phyloP scores from a whole-genome alignment of 2,329 filamentous ascomycete genomes.

The Ophiostoma pallidulum region DNA sequence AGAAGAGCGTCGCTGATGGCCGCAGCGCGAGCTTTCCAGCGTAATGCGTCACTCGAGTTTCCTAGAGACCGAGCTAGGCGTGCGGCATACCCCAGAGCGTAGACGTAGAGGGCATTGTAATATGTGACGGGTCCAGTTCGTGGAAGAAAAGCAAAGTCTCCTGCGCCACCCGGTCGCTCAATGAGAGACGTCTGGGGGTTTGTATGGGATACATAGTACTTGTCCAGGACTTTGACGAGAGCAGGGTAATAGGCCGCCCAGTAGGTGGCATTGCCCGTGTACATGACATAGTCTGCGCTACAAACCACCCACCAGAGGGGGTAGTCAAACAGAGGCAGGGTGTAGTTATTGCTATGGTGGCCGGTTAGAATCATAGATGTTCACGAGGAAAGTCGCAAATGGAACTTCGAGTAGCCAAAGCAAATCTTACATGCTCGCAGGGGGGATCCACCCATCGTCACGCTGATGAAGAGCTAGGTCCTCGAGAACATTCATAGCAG shows the following conservation, averaged over 20 bases:
- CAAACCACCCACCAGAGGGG: constrained; percentile 44
- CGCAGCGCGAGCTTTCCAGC: constrained; percentile 32
- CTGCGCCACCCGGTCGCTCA: constrained; percentile 34
- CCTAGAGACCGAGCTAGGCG: constrained; percentile 29
- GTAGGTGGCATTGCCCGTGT: constrained; percentile 37
- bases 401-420: no score
- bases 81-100: constrained; percentile 35
- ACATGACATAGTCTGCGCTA: constrained; percentile 39
- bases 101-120: constrained; percentile 42
- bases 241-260: constrained; percentile 32
- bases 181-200: constrained; percentile 30
- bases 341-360: constrained; percentile 30
- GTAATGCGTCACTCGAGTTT: constrained; percentile 24
- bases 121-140: constrained; percentile 40
- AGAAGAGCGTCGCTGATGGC: constrained; percentile 28
- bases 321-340: constrained; percentile 40
- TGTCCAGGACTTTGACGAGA: constrained; percentile 33
- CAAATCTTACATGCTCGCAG: constrained; percentile 37
- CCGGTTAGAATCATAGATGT: not conserved
- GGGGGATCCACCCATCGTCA: constrained; percentile 43
- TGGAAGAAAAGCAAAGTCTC: constrained; percentile 42
- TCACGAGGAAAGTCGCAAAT: not conserved
- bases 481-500: constrained; percentile 37
- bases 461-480: constrained; percentile 41
- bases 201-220: constrained; percentile 35